Conservation (phyloP, 225 moss, liverwort and hornwort species). For the Lunularia cruciata region DNA sequence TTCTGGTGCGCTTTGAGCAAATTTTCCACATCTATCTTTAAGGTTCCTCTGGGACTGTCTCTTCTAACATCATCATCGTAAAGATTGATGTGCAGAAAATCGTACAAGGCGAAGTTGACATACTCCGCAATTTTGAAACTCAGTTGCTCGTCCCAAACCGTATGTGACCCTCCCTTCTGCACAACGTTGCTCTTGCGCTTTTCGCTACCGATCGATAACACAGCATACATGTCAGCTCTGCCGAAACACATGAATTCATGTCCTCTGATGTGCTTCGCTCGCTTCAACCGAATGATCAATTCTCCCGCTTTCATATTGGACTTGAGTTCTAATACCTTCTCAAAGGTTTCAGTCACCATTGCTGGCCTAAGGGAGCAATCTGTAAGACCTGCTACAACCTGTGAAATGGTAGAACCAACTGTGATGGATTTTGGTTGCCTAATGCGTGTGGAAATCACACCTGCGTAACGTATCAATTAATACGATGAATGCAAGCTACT, state of each 20-base stretch:
- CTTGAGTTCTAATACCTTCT: background rate
- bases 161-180: background rate
- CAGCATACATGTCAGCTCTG: conserved; percentile 11
- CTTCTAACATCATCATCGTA: background rate
- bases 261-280: conserved; percentile 1
- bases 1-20: conserved; percentile 10
- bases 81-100: background rate
- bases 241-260: conserved; percentile 6
- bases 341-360: conserved; percentile 4
- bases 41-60: conserved; percentile 6
- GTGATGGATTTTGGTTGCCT: too few species aligned
- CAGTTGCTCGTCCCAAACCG: conserved; percentile 11
- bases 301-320: conserved; percentile 16
- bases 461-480: too few species aligned
- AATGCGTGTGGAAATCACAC: too few species aligned
- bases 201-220: conserved; percentile 11
- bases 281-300: conserved; percentile 17
- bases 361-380: too few species aligned
- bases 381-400: too few species aligned
- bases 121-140: conserved; percentile 24
- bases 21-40: conserved; percentile 5
- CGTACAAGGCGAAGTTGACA: conserved; percentile 13
- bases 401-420: too few species aligned
- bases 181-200: conserved; percentile 21
- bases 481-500: too few species aligned